Conservation (phyloP, 2,329 filamentous ascomycete genomes). For the Trichoderma hamatum region DNA sequence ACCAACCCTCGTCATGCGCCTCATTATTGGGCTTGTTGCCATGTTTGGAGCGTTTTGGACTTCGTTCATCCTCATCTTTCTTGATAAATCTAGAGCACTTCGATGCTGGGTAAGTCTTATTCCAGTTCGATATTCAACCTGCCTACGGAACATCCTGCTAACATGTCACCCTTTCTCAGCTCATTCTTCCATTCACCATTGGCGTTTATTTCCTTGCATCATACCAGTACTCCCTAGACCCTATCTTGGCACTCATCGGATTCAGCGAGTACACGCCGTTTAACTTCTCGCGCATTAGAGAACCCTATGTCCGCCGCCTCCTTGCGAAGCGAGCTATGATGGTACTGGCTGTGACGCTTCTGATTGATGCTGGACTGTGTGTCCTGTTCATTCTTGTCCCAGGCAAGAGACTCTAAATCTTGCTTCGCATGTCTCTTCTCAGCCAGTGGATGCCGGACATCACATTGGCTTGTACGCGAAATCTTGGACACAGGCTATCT, state of each 20-base stretch:
- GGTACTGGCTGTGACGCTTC: conserved; percentile 72
- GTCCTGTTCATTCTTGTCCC: conserved; percentile 94
- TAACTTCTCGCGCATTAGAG: conserved; percentile 83
- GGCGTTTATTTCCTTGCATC: conserved; percentile 87
- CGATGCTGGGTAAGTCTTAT: conserved; percentile 75
- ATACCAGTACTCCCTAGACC: conserved; percentile 95
- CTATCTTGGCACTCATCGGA: conserved; percentile 83
- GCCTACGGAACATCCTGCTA: conserved; percentile 26
- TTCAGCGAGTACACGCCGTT: conserved; percentile 97
- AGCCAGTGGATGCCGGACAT: conserved; percentile 8
- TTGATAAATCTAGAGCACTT: conserved; percentile 72
- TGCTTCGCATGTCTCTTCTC: background rate
- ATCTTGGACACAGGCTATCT: background rate
- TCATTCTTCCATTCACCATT: conserved; percentile 87
- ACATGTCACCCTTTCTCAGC: conserved; percentile 38
- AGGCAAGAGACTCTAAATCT: conserved; percentile 71
- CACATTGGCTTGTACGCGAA: conserved; percentile 17
- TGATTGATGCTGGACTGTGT: conserved; percentile 80
- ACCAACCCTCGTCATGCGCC: conserved; percentile 79
- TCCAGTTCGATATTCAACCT: conserved; percentile 20
- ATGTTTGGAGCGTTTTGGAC: conserved; percentile 96
- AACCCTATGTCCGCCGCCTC: conserved; percentile 87
- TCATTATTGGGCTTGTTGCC: conserved; percentile 78
- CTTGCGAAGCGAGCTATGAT: conserved; percentile 82
- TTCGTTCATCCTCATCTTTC: conserved; percentile 89